Evolutionary conservation across 805 yeast genomes (phyloP), one percentile per base, ranked within the genome.

Genomic region (Lachancea sp.): DNA sequence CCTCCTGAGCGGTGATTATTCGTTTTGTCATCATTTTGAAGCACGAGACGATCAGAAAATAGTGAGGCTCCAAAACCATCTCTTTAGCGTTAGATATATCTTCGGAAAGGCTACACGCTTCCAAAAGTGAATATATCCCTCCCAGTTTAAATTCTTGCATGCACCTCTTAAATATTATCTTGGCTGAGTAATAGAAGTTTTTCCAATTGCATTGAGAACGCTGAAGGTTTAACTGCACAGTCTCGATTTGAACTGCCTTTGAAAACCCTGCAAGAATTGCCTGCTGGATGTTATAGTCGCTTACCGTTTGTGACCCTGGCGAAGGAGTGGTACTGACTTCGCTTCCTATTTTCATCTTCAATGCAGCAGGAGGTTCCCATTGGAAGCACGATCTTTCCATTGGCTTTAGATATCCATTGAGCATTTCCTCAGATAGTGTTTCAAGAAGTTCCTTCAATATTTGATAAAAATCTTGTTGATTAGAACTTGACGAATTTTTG

Each of bases 61-160:
- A 88, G 54, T 83, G 88, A 0, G 96, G 90, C 51, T 89, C 96
- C 32, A 89, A 63, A 2, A 80, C 65, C 1, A 73, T 71, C 29
- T 83, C 92, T 36, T 68, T 66, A 3, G 60, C 49, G 2, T 71
- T 57, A 2, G 64, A 53, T 6, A 32, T 26, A 5, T 52, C 58
- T 7, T 52, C 47, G 0, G 80, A 75, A 3, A 69, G 40, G 0
- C 43, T 32, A 42, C 80, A 73, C 0, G 86, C 62, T n/a, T 58
- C 55, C 9, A 68, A 26, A 15, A 80, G 54, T 4, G 70, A 52
- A 0, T 64, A 63, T 20, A 81, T 40, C 0, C 75, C 73, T 2
- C 25, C 24, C 5, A 28, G n/a, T 20, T 32, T 34, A 34, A 36
- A 44, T 9, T 45, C 35, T 5, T 56, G 46, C 2, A 50, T 56